Base-by-base conservation (phyloP, 306 rosid genomes). In the Quercus ilex region DNA sequence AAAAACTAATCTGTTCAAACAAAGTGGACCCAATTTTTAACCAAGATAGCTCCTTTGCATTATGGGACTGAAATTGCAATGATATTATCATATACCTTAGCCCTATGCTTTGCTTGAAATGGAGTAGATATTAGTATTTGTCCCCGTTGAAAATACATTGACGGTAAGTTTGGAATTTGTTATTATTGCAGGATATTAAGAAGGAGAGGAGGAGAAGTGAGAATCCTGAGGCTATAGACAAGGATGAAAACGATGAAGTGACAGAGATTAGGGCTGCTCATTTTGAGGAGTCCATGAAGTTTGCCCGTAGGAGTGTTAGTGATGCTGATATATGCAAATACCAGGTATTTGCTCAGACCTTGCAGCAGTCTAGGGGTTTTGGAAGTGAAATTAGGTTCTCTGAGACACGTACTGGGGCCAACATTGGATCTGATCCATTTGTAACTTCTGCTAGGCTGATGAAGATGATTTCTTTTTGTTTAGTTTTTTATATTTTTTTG, bases 241-340 rank as follows among this genome's bases (percentile, higher is more conserved):
- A 88, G 81, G 91, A 88, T 71, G 20, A 23, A 0, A 88, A 83
- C 0, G 91, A 85, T 0, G 91, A 88, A 69, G 87, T 83, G 74
- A 79, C 85, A 1, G 91, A 88, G 85, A 88, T 88, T 38, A 88
- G 76, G 69, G 88, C 85, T 63, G 85, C 85, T 64, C 91, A 88
- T 77, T 88, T 88, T 25, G 89, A 88, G 43, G 89, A 88, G 88
- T 88, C 89, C 19, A 85, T 88, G 91, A 88, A 85, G 74, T 88
- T 11, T 76, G 91, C 89, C 2, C 91, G 91, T 5, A 81, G 88
- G 78, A 88, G 91, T 79, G 91, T 88, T 7, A 88, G 89, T 18
- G 89, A 86, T 41, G 89, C 89, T 14, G 91, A 86, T 74, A 88
- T 88, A 9, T 85, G 89, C 69, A 88, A 88, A 60, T 88, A 88